A percentile compares a stretch with the other conserved stretches of the same genome.
Conservation (phyloP, 2,329 filamentous ascomycete species). For the Xylariaceae sp. region DNA sequence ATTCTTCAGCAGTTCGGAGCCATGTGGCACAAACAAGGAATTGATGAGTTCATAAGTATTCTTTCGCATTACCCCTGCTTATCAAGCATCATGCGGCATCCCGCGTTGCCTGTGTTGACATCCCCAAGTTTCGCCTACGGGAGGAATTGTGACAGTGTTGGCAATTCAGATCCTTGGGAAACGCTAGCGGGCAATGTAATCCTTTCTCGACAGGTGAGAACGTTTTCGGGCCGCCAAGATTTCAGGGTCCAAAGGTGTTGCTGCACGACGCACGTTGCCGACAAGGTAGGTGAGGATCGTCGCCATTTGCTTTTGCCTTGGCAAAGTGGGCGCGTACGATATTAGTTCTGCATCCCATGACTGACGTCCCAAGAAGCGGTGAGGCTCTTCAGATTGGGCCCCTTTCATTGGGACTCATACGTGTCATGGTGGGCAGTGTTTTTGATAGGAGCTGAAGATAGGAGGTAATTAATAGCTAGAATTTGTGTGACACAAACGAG, state of each 20-base stretch:
- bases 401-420: not conserved
- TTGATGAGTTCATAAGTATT: too few species aligned
- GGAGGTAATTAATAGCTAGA: slow-evolving; percentile 1
- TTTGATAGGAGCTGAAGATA: slow-evolving; percentile 1
- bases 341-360: slow-evolving; percentile 11
- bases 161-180: slow-evolving; percentile 7
- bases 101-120: too few species aligned
- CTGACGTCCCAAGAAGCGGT: slow-evolving; percentile 22
- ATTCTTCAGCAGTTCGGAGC: too few species aligned
- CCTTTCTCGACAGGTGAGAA: slow-evolving; percentile 2
- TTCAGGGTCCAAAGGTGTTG: slow-evolving; percentile 22
- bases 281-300: slow-evolving; percentile 11
- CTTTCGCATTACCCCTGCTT: too few species aligned
- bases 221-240: slow-evolving; percentile 22
- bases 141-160: not conserved
- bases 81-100: too few species aligned
- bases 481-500: not conserved
- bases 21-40: too few species aligned
- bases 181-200: slow-evolving; percentile 17
- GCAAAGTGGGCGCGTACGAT: slow-evolving; percentile 13
- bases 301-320: slow-evolving; percentile 18
- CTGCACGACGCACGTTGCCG: slow-evolving; percentile 20
- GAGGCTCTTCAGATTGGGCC: slow-evolving; percentile 14
- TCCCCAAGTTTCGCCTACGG: too few species aligned
- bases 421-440: slow-evolving; percentile 3